A percentile compares a stretch with the other conserved stretches of the same genome.
phyloP scores from a whole-genome alignment of 2,329 filamentous ascomycete genomes.

The Calonectria fujianensis region DNA sequence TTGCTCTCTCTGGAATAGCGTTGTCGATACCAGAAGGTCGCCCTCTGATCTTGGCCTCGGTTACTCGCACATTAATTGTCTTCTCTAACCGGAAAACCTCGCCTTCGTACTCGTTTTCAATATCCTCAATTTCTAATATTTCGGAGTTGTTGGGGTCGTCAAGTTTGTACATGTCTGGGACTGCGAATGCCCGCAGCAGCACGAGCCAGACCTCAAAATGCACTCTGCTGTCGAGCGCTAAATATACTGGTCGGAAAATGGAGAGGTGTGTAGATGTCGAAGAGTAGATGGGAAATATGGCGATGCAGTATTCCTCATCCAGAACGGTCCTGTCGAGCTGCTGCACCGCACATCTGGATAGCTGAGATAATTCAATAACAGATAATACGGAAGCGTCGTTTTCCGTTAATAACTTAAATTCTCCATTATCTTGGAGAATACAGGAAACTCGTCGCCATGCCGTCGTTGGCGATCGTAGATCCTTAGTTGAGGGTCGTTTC shows the following conservation, averaged over 20 bases:
- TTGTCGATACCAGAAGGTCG: conserved; percentile 52
- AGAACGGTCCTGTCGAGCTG: conserved; percentile 92
- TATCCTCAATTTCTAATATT: conserved; percentile 63
- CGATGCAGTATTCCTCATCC: conserved; percentile 94
- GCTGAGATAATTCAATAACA: conserved; percentile 89
- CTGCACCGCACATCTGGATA: conserved; percentile 93
- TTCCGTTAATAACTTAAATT: conserved; percentile 92
- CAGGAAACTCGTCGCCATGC: conserved; percentile 94
- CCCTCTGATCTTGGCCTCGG: conserved; percentile 77
- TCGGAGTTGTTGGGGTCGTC: conserved; percentile 66
- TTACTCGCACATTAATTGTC: conserved; percentile 74
- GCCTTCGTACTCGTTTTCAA: conserved; percentile 63
- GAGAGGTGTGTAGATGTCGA: conserved; percentile 82
- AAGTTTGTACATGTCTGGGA: conserved; percentile 90
- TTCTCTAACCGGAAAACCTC: conserved; percentile 79
- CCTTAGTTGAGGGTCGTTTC: conserved; percentile 74
- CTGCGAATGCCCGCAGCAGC: conserved; percentile 90
- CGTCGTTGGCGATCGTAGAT: conserved; percentile 71
- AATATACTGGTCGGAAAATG: conserved; percentile 89
- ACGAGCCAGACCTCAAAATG: conserved; percentile 99
- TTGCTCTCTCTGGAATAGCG: conserved; percentile 47
- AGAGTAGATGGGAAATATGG: conserved; percentile 95
- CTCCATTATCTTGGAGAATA: conserved; percentile 94
- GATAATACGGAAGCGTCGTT: conserved; percentile 87
- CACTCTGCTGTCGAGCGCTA: conserved; percentile 89